Base-by-base conservation (phyloP, 2,329 filamentous ascomycete genomes). In the Arthrobotrys conoides region DNA sequence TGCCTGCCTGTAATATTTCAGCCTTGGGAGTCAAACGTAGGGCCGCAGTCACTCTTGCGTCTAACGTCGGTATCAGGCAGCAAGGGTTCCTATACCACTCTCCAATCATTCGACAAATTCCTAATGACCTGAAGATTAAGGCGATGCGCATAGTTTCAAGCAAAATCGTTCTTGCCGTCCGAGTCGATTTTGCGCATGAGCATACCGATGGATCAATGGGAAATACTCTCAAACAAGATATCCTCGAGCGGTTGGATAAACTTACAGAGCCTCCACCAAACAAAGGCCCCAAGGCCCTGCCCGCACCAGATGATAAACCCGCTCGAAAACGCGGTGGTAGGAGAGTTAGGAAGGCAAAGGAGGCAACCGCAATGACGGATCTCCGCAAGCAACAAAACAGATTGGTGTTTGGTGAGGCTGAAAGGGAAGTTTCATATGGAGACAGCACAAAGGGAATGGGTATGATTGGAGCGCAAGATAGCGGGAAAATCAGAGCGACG, bases 291-390 rank as follows among this genome's bases (percentile, higher is more conserved):
- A 91, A 93, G 79, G 96, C 96, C 0, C 88, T 98, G 0, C 95
- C 95, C 0, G 93, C 93, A 0, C 96, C 96, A 0, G 96, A 98
- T 83, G 96, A 99, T 85, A 99, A 98, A 84, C 96, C 94, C 0
- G 91, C 93, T 0, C 89, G 94, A 38, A 99, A 99, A 84, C 92
- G 96, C 80, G 96, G 96, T 84, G 96, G 96, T 65, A 88, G 95
- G 70, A 88, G 94, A 81, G 96, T 94, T 12, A 88, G 96, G 72
- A 97, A 97, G 85, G 95, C 95, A 77, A 99, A 99, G 88, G 96
- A 97, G 85, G 94, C 95, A 3, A 93, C 93, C 5, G 95, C 96
- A 77, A 97, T 97, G 93, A 99, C 96, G 0, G 96, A 99, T 70
- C 87, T 99, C 33, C 91, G 94, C 81, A 97, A 98, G 84, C 94